A percentile compares a stretch with the other conserved stretches of the same genome.
These are phyloP conservation scores for Suillus americanus DNA, from an alignment of 768 basidiomycete species.

Conservation along the genomic window DNA sequence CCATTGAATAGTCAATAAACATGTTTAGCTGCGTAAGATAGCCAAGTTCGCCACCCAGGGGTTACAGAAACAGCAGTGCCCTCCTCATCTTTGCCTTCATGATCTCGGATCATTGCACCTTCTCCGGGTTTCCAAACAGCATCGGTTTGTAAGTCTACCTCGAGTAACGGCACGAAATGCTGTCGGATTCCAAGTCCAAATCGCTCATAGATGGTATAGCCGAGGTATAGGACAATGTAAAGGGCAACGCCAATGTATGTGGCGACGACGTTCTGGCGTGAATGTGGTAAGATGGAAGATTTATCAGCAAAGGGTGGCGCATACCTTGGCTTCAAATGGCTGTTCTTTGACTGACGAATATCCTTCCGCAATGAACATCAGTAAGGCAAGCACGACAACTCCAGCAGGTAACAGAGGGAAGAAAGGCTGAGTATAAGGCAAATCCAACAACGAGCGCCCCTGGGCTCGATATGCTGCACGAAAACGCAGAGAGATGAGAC, in stretches of 20 bases:
- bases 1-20: slow-evolving; percentile 48
- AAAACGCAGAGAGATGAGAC: slow-evolving; percentile 58
- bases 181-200: slow-evolving; percentile 24
- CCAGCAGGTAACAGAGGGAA: slow-evolving; percentile 52
- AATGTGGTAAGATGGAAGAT: neutral
- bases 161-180: slow-evolving; percentile 41
- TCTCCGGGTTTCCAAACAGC: slow-evolving; percentile 53
- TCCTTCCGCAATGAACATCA: slow-evolving; percentile 58
- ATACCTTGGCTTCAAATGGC: slow-evolving; percentile 44
- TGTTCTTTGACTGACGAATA: slow-evolving; percentile 46
- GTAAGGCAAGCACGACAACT: slow-evolving; percentile 46
- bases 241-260: slow-evolving; percentile 53
- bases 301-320: slow-evolving; percentile 7
- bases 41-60: slow-evolving; percentile 10
- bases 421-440: slow-evolving; percentile 58
- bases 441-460: slow-evolving; percentile 47
- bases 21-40: slow-evolving; percentile 49
- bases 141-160: slow-evolving; percentile 53
- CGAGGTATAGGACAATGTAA: slow-evolving; percentile 45
- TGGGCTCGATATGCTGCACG: slow-evolving; percentile 58
- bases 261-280: slow-evolving; percentile 48
- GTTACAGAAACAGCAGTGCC: slow-evolving; percentile 6
- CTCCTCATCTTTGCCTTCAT: slow-evolving; percentile 8
- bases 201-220: slow-evolving; percentile 43
- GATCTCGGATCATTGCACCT: slow-evolving; percentile 34